phyloP scores from a whole-genome alignment of 768 basidiomycete genomes.

The Hygrocybe punicea region DNA sequence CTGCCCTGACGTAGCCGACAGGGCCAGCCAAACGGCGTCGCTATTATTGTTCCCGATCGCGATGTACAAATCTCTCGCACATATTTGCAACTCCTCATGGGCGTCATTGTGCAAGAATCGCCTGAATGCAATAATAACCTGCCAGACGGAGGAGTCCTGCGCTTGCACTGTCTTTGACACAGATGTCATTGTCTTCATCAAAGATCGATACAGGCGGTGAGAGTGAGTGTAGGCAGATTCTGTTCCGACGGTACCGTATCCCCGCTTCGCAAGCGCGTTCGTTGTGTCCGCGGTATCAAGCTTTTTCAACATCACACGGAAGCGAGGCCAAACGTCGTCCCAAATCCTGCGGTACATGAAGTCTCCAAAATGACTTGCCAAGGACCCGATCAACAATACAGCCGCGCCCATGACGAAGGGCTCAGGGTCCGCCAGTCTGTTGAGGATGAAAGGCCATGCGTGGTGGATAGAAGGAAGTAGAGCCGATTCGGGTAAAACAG shows the following conservation, averaged over 20 bases:
- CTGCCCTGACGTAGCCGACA: conserved; percentile 52
- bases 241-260: conserved; percentile 49
- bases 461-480: conserved; percentile 82
- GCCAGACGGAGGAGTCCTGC: conserved; percentile 74
- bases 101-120: conserved; percentile 66
- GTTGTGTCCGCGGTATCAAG: conserved; percentile 62
- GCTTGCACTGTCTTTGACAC: conserved; percentile 64
- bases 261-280: conserved; percentile 64
- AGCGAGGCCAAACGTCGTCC: conserved; percentile 92
- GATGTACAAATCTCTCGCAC: conserved; percentile 62
- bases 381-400: conserved; percentile 64
- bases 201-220: conserved; percentile 73
- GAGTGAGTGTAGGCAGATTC: conserved; percentile 77
- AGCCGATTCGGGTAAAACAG: conserved; percentile 66
- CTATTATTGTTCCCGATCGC: conserved; percentile 59
- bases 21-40: conserved; percentile 82
- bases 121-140: conserved; percentile 70
- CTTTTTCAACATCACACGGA: conserved; percentile 54
- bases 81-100: conserved; percentile 71
- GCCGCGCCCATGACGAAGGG: conserved; percentile 78
- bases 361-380: conserved; percentile 68
- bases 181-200: conserved; percentile 69
- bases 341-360: conserved; percentile 85
- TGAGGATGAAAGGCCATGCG: conserved; percentile 93
- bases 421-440: conserved; percentile 70